Percentiles rank a stretch among this genome's conserved stretches.
Evolutionary conservation across 768 basidiomycete genomes (phyloP).

Genomic region (Boletus sp.): DNA sequence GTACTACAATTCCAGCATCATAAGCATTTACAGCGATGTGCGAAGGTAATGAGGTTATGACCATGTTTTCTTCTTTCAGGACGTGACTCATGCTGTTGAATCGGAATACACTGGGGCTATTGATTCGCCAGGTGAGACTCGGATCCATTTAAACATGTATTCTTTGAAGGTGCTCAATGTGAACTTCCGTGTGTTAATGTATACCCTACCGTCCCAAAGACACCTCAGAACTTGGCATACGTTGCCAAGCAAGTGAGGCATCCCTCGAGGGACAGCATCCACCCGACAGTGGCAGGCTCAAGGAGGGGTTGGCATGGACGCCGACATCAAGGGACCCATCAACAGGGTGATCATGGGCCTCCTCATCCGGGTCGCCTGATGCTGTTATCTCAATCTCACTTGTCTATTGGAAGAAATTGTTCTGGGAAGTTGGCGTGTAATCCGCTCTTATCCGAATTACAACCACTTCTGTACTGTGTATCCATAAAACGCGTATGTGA

Average conservation of each 20-base stretch:
- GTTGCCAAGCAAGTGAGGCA: conserved; percentile 56
- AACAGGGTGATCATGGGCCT: conserved; percentile 48
- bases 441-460: too few relatives aligned
- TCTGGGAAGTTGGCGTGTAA: too few relatives aligned
- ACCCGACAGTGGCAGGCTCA: conserved; percentile 64
- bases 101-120: conserved; percentile 48
- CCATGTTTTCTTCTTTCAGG: conserved; percentile 29
- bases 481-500: too few relatives aligned
- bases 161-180: background rate
- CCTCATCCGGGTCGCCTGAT: conserved; percentile 17
- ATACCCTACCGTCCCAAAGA: conserved; percentile 70
- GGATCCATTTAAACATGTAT: background rate
- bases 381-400: too few relatives aligned
- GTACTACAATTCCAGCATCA: conserved; percentile 71
- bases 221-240: conserved; percentile 59
- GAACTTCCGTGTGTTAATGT: conserved; percentile 54
- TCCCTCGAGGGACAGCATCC: conserved; percentile 63
- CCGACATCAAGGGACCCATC: conserved; percentile 36
- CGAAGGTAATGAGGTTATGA: too few relatives aligned
- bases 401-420: too few relatives aligned
- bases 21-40: conserved; percentile 26
- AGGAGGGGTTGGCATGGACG: conserved; percentile 39
- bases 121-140: conserved; percentile 52
- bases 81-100: conserved; percentile 48
- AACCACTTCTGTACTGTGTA: too few relatives aligned